A percentile compares a stretch with the other conserved stretches of the same genome.
These are phyloP conservation scores for Termitomyces sp. DNA, from an alignment of 768 basidiomycete genomes.

Conservation along the genomic window DNA sequence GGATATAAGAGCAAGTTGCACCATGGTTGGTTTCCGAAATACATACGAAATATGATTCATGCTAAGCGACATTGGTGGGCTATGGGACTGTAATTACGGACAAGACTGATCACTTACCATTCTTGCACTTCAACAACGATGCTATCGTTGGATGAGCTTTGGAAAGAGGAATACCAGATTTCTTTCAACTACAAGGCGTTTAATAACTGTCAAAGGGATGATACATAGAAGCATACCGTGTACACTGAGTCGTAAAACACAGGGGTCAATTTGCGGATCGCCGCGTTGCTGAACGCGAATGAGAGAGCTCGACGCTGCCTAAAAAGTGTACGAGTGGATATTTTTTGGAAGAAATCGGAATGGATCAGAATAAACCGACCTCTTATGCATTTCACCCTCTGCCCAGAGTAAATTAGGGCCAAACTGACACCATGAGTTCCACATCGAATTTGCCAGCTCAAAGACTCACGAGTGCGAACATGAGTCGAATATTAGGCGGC, in stretches of 20 bases:
- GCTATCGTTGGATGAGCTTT: constrained; percentile 11
- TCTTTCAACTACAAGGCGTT: constrained; percentile 22
- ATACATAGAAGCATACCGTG: neutral
- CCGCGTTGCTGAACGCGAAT: constrained; percentile 37
- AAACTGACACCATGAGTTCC: constrained; percentile 10
- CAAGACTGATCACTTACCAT: constrained; percentile 27
- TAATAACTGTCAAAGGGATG: neutral
- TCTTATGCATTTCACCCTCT: constrained; percentile 39
- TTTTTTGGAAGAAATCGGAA: neutral
- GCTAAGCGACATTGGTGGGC: constrained; percentile 7
- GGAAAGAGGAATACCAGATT: constrained; percentile 20
- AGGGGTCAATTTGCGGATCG: constrained; percentile 30
- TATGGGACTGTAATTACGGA: neutral
- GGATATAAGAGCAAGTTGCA: neutral
- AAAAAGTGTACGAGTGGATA: neutral
- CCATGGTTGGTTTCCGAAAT: neutral
- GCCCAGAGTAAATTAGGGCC: constrained; percentile 36
- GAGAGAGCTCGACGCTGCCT: constrained; percentile 38
- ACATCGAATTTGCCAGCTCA: neutral
- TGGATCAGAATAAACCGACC: constrained; percentile 18
- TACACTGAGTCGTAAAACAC: constrained; percentile 25
- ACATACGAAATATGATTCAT: constrained; percentile 42
- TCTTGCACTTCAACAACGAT: constrained; percentile 37
- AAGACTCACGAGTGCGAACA: constrained; percentile 16
- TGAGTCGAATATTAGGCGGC: constrained; percentile 18